phyloP scores from a whole-genome alignment of 495 filamentous ascomycete genomes.

The Thozetella sp. region DNA sequence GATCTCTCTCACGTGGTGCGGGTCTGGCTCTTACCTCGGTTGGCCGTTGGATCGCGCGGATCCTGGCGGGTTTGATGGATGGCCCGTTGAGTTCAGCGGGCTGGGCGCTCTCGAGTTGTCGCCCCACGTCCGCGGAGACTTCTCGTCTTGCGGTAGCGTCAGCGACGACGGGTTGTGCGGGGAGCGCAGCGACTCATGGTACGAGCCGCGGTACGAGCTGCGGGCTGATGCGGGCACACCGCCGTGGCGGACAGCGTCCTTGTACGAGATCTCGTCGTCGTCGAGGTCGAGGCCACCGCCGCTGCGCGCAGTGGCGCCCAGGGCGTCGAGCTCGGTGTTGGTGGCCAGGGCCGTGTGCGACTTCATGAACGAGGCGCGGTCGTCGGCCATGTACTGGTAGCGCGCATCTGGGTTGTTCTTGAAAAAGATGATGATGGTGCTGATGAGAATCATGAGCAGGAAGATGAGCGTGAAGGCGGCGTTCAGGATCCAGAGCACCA shows the following conservation, averaged over 20 bases:
- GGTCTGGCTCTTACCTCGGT: neutral
- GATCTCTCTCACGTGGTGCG: too few relatives aligned
- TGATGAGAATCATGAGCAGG: constrained; percentile 83
- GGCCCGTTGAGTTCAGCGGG: neutral
- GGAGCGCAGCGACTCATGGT: neutral
- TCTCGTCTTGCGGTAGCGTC: neutral
- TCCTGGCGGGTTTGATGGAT: neutral
- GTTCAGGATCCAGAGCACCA: constrained; percentile 92
- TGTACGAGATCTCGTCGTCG: constrained; percentile 70
- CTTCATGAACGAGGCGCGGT: constrained; percentile 98
- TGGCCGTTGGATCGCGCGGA: neutral
- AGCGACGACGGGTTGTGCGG: constrained; percentile 1
- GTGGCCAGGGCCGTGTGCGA: constrained; percentile 82
- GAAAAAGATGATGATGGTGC: constrained; percentile 78
- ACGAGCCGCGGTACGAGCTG: constrained; percentile 2
- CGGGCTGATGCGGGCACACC: neutral
- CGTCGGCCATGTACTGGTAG: constrained; percentile 96
- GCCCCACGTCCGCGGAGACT: neutral
- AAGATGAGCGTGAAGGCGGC: constrained; percentile 85
- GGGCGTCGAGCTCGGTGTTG: constrained; percentile 84
- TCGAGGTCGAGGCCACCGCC: constrained; percentile 69
- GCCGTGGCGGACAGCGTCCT: neutral
- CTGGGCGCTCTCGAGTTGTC: constrained; percentile 1
- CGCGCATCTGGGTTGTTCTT: constrained; percentile 96
- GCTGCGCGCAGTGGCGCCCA: constrained; percentile 90